These are phyloP conservation scores for Tolypocladium pustulatum DNA, from an alignment of 2,329 filamentous ascomycete species.

Conservation along the genomic window DNA sequence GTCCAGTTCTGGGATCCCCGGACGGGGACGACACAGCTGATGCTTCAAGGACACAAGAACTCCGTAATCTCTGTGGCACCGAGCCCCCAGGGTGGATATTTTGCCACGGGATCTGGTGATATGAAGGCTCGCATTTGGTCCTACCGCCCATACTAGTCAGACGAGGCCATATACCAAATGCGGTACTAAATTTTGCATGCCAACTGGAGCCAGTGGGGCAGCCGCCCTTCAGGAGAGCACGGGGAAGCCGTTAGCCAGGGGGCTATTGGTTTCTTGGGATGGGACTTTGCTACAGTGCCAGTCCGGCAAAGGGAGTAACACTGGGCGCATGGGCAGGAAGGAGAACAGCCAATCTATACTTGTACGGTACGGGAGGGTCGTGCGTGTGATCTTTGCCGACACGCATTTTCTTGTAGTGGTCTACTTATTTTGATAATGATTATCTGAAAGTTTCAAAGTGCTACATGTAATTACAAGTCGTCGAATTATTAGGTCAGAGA, in stretches of 20 bases:
- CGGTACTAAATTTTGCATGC: neutral
- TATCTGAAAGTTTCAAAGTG: neutral
- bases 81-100: conserved; percentile 76
- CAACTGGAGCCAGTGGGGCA: neutral
- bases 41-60: conserved; percentile 98
- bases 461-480: neutral
- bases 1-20: conserved; percentile 98
- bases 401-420: neutral
- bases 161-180: neutral
- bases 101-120: conserved; percentile 93
- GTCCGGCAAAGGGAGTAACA: neutral
- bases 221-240: neutral
- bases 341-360: conserved; percentile 13
- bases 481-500: conserved; percentile 25
- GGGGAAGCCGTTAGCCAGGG: conserved; percentile 4
- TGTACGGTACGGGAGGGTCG: conserved; percentile 13
- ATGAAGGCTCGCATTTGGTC: conserved; percentile 98
- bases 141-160: conserved; percentile 43
- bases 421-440: conserved; percentile 12
- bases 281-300: conserved; percentile 1
- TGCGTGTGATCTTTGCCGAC: conserved; percentile 1
- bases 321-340: conserved; percentile 15
- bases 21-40: conserved; percentile 88
- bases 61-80: conserved; percentile 96
- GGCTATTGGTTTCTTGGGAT: neutral